Percentiles rank a stretch among this genome's conserved stretches.
Conservation (phyloP, 768 basidiomycete genomes). For the Boletus vinaceobasis region DNA sequence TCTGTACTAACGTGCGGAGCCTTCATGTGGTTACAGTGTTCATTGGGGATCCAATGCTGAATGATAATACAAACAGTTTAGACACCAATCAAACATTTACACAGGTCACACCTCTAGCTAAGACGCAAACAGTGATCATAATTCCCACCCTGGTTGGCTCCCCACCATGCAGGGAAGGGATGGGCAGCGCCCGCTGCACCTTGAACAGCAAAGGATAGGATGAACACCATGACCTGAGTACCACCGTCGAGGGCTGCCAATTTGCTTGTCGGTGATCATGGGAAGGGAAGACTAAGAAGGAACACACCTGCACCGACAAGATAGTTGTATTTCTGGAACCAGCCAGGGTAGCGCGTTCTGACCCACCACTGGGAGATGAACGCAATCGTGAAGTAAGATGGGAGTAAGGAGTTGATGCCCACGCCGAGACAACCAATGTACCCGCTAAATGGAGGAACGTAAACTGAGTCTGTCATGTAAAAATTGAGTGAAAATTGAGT, state of each 20-base stretch:
- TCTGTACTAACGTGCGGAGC: too few relatives aligned
- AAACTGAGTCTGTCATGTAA: background rate
- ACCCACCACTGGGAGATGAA: conserved; percentile 39
- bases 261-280: background rate
- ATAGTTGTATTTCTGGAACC: conserved; percentile 39
- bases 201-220: conserved; percentile 48
- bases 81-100: background rate
- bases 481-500: conserved; percentile 9
- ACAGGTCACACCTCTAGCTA: background rate
- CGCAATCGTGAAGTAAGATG: conserved; percentile 20
- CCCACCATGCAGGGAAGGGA: conserved; percentile 58
- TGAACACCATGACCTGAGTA: conserved; percentile 52
- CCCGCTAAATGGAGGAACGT: conserved; percentile 10
- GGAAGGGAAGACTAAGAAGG: background rate
- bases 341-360: conserved; percentile 34
- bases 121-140: conserved; percentile 27
- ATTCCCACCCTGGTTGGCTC: conserved; percentile 50
- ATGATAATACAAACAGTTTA: background rate
- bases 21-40: too few relatives aligned
- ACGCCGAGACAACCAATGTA: conserved; percentile 15
- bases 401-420: conserved; percentile 29
- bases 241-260: conserved; percentile 36
- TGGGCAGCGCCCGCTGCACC: conserved; percentile 49
- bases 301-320: conserved; percentile 40
- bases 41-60: background rate